Base-by-base conservation (phyloP, 2,329 filamentous ascomycete genomes). In the Triangularia setosa region DNA sequence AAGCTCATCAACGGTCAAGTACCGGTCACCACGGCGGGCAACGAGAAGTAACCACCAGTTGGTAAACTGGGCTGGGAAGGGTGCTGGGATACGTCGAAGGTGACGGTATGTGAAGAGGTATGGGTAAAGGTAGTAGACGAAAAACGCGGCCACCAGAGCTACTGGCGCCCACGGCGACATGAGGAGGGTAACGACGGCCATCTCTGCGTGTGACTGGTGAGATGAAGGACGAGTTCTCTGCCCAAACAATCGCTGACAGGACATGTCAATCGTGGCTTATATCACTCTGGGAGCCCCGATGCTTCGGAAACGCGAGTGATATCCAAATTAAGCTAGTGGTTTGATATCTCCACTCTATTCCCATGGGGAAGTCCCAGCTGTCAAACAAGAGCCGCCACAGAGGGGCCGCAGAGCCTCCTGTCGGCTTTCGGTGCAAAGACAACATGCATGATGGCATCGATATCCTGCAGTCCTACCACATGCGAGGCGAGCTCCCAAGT, bases 21-120 rank as follows among this genome's bases (percentile, higher is more conserved):
- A 92, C 9, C 90, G 82, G 57, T 82, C 81, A 1, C 92, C 92
- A 3, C 84, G 81, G 1, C 93, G 87, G 61, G 80, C 80, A 12
- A 87, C 83, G 8, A 81, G 79, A 58, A 97, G 76, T 23, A 97
- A 84, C 93, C 93, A 97, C 27, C 96, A 78, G 70, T 93, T 92
- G 28, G 88, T 86, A 75, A 93, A 91, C 33, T 82, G 80, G 0
- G 84, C 84, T 0, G 85, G 82, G 69, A 89, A 87, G 0, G 89
- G 88, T 0, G 83, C 83, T 0, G 88, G 88, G 16, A 91, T 83
- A 69, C 74, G 70, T 75, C 84, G 73, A 66, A 87, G 80, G 64
- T 77, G 72, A 3, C 72, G 59, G 64, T 79, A 81, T 23, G 87
- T 89, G 63, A 84, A 77, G 25, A 89, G 75, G 74, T 87, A 90